phyloP scores from a whole-genome alignment of 2,329 filamentous ascomycete genomes.

The Mycosphaerelloides madeirae region DNA sequence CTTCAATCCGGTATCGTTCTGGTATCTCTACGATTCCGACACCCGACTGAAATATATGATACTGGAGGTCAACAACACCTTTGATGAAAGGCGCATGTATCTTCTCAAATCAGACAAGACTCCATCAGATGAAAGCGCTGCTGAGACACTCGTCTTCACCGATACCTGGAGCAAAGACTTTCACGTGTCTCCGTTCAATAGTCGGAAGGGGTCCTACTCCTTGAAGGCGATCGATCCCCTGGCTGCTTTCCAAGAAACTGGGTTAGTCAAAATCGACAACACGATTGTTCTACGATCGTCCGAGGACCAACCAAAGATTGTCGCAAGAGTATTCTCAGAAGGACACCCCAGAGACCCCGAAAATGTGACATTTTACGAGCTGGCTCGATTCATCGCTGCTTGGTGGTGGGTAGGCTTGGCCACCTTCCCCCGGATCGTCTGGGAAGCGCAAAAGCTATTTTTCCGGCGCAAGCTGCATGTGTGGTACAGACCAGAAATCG shows the following conservation, averaged over 20 bases:
- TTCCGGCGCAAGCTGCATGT: slow-evolving; percentile 56
- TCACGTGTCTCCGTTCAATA: slow-evolving; percentile 72
- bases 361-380: slow-evolving; percentile 36
- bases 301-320: slow-evolving; percentile 56
- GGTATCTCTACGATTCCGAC: slow-evolving; percentile 65
- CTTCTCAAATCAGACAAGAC: slow-evolving; percentile 45
- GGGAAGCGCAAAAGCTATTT: slow-evolving; percentile 56
- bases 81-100: slow-evolving; percentile 66
- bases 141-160: slow-evolving; percentile 37
- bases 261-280: slow-evolving; percentile 46
- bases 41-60: slow-evolving; percentile 60
- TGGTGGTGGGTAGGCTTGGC: slow-evolving; percentile 67
- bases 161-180: slow-evolving; percentile 65
- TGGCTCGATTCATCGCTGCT: slow-evolving; percentile 24
- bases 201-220: slow-evolving; percentile 45
- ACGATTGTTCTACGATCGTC: slow-evolving; percentile 59
- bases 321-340: slow-evolving; percentile 56
- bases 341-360: slow-evolving; percentile 49
- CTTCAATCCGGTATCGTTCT: slow-evolving; percentile 74
- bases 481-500: slow-evolving; percentile 62
- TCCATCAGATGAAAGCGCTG: slow-evolving; percentile 1
- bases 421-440: slow-evolving; percentile 62
- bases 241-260: slow-evolving; percentile 24
- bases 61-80: slow-evolving; percentile 72
- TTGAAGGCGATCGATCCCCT: slow-evolving; percentile 46